Percentiles rank a stretch among this genome's conserved stretches.
Evolutionary conservation across 129 eudicot species (phyloP).

Genomic region (Pulicaria dysenterica): DNA sequence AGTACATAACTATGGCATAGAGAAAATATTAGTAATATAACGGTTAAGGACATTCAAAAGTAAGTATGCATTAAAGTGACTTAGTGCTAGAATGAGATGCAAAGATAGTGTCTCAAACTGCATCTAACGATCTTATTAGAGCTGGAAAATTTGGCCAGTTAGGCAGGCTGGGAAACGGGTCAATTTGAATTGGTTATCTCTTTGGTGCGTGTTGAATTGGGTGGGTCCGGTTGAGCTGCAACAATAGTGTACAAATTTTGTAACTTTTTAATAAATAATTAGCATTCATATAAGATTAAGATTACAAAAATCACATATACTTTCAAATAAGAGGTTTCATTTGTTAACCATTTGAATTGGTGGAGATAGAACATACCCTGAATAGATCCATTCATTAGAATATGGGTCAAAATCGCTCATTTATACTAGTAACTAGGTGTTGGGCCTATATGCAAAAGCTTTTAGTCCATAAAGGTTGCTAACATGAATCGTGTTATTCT

Average conservation of each 20-base stretch:
- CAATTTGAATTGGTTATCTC: neutral
- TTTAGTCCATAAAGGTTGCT: constrained; percentile 15
- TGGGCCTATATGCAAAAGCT: constrained; percentile 2
- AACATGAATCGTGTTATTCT: neutral
- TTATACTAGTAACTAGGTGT: neutral
- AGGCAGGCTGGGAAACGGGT: too few species aligned
- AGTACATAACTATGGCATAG: neutral
- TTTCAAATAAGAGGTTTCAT: neutral
- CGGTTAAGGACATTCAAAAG: neutral
- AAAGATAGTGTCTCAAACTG: constrained; percentile 1
- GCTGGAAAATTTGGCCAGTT: neutral
- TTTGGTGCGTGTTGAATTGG: neutral
- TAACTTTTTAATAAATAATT: neutral
- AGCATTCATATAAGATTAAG: neutral
- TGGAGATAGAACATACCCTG: too few species aligned
- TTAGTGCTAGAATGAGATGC: neutral
- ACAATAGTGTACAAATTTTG: neutral
- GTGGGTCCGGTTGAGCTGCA: neutral
- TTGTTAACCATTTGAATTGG: too few species aligned
- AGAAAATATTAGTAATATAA: neutral
- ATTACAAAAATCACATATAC: neutral
- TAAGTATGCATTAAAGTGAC: neutral
- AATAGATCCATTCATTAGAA: neutral
- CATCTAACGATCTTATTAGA: neutral
- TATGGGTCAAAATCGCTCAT: neutral